A percentile compares a stretch with the other conserved stretches of the same genome.
Conservation (phyloP, 108 stramenopile species). For the Ochromonas danica region DNA sequence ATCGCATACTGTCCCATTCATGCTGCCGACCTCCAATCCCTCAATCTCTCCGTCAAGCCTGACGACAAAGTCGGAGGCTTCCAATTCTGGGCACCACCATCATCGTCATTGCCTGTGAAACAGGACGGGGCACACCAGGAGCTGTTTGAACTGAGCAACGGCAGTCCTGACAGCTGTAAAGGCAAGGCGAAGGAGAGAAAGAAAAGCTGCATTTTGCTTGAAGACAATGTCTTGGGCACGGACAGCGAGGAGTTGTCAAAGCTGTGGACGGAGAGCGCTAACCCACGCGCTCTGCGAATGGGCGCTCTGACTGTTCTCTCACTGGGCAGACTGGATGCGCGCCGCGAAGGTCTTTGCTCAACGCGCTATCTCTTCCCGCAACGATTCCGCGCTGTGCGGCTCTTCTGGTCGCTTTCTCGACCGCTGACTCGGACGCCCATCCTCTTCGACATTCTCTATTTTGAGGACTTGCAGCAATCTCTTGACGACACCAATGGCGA, state of each 20-base stretch:
- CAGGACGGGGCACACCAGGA: no score
- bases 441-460: background rate
- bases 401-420: background rate
- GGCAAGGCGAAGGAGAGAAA: no score
- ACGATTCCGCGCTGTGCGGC: background rate
- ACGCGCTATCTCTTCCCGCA: background rate
- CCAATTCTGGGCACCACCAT: no score
- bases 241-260: background rate
- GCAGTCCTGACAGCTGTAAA: no score
- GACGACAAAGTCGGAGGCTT: no score
- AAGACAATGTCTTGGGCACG: no score
- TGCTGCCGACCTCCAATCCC: no score
- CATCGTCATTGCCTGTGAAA: no score
- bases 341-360: background rate
- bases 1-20: no score
- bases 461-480: background rate
- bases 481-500: background rate
- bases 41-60: no score
- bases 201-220: no score
- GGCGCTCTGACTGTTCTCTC: slow-evolving; percentile 4
- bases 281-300: background rate
- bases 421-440: background rate
- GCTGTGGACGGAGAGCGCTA: background rate
- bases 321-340: background rate
- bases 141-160: no score